Evolutionary conservation across 352 stramenopile genomes (phyloP).

Genomic region (Albugo laibachii): DNA sequence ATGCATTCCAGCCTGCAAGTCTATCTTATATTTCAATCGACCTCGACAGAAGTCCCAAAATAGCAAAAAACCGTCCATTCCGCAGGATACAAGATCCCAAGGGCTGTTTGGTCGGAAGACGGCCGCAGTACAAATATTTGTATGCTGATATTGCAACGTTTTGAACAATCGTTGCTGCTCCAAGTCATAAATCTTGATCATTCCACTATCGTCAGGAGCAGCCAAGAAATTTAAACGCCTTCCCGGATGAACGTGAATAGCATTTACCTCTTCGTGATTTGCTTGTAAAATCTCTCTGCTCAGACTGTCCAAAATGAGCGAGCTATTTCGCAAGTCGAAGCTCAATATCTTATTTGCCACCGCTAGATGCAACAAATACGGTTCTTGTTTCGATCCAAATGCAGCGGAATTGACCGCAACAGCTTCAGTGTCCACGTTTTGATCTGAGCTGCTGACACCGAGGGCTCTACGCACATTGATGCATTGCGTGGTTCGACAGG

Average conservation of each 20-base stretch:
- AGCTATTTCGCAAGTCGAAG: conserved; percentile 42
- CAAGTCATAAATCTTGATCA: conserved; percentile 49
- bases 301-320: conserved; percentile 29
- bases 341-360: conserved; percentile 37
- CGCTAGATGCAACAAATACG: conserved; percentile 27
- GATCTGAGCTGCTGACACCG: conserved; percentile 5
- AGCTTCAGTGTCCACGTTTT: conserved; percentile 14
- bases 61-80: conserved; percentile 39
- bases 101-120: conserved; percentile 44
- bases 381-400: conserved; percentile 18
- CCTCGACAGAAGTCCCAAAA: conserved; percentile 66
- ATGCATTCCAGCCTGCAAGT: conserved; percentile 33
- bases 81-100: conserved; percentile 54
- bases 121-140: conserved; percentile 44
- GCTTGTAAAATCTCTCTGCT: conserved; percentile 34
- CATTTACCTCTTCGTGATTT: conserved; percentile 51
- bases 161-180: conserved; percentile 33
- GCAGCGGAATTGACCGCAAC: conserved; percentile 40
- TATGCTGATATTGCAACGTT: conserved; percentile 39
- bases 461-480: conserved; percentile 42
- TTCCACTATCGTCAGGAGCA: conserved; percentile 36
- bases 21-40: conserved; percentile 41
- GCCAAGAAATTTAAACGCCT: conserved; percentile 36
- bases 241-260: conserved; percentile 20
- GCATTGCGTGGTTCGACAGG: conserved; percentile 26